Base-by-base conservation (phyloP, 768 basidiomycete genomes). In the Trametes cinnabarina region DNA sequence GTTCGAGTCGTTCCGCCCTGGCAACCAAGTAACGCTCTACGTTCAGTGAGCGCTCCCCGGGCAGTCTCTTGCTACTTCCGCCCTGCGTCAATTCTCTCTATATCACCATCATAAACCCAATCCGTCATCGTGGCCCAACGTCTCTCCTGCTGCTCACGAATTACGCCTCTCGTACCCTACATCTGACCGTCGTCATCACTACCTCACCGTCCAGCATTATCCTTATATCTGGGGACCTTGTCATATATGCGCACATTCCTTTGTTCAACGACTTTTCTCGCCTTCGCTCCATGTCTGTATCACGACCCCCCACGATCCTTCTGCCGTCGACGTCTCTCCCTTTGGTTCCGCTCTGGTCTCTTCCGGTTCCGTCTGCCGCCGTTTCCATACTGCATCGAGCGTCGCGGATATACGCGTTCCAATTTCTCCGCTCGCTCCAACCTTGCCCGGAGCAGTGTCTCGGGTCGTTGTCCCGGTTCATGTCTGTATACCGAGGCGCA, bases 11-110 rank as follows among this genome's bases (percentile, higher is more conserved):
- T 87, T 83, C 73, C 80, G 84, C 62, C 85, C 87, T 28, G 87
- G 87, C n/a, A 84, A 84, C 60, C 90, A 90, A 73, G 88, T 92
- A 57, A 88, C 85, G 17, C 79, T 92, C 47, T 90, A 84, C 72
- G 90, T 92, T 67, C 86, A 83, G 70, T 92, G 77, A 84, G 60
- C 40, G 17, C 23, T 9, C 43, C 20, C 47, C 42, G 34, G 23
- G 11, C 50, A 4, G 19, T 40, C 41, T 23, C 23, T 57, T 42
- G 26, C 39, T 42, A 41, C 44, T 23, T 49, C 44, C 59, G 48
- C 17, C 44, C 55, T 44, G 62, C 62, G 57, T 49, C 51, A 58
- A 47, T 47, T 43, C 55, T 42, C 26, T 35, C 50, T 10, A 39
- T 23, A 37, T 25, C 22, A 22, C n/a, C 15, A 35, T 44, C 34